Evolutionary conservation across 495 filamentous ascomycete species (phyloP), one percentile per base, ranked within the genome.

Genomic region (Beverwykella pulmonaria): DNA sequence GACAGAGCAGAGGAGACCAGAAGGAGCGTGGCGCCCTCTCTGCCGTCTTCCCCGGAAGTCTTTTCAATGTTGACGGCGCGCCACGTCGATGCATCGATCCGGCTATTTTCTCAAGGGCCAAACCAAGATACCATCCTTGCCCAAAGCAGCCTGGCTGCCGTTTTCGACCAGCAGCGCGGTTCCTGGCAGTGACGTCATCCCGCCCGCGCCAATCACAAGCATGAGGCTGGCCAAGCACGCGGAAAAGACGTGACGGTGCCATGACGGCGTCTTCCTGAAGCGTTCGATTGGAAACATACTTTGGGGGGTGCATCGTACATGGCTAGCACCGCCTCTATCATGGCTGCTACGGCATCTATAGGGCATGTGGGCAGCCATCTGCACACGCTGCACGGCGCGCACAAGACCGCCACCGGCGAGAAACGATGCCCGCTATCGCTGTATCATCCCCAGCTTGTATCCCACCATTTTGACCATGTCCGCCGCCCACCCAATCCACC

Each of bases 401-500:
- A n/a, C n/a, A n/a, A n/a, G n/a, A n/a, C n/a, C n/a, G n/a, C n/a
- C n/a, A n/a, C n/a, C n/a, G n/a, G 32, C 32, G 12, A 34, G 32
- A 34, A 34, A 6, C 32, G 12, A 34, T 34, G 6, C 12, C 32
- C 32, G 5, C 32, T 34, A 2, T 26, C 12, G 5, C 9, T 27
- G 22, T 32, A 20, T 32, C 27, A 34, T 10, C 52, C 61, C 61
- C 46, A 64, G 19, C 41, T 3, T 29, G 49, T 65, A 50, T 26
- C 53, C 61, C 23, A 73, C 25, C 30, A 66, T 67, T 53, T 61
- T 68, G 9, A 78, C 61, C 26, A 87, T 72, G 70, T 86, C 86
- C 26, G 50, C 68, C 5, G 75, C 65, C 71, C 79, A 82, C 4
- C 81, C 84, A 22, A 74, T 57, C 81, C 80, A 86, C 15, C 86